These are phyloP conservation scores for Poa annua DNA, from an alignment of 176 grass and related monocot species.

Conservation along the genomic window DNA sequence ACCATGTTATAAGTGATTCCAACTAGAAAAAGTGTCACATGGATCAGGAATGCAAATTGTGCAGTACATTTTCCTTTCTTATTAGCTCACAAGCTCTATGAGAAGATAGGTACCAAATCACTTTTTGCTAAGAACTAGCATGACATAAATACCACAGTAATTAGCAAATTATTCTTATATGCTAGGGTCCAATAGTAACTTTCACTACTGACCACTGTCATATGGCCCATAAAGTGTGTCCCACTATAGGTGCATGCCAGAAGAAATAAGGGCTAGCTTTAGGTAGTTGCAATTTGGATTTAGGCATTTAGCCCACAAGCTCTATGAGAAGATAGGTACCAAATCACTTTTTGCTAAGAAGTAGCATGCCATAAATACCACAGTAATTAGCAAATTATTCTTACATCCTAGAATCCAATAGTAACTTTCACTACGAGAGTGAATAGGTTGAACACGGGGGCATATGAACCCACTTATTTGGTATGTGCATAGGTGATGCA, in stretches of 20 bases:
- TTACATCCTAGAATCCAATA: constrained; percentile 17
- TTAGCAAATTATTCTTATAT: constrained; percentile 31
- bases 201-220: constrained; percentile 9
- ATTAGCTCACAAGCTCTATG: not conserved
- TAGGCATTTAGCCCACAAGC: not conserved
- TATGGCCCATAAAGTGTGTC: not conserved
- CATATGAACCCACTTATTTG: no score
- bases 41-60: constrained; percentile 31
- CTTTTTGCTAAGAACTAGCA: constrained; percentile 21
- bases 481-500: no score
- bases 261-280: constrained; percentile 14
- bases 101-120: not conserved
- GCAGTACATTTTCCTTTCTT: not conserved
- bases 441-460: no score
- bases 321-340: constrained; percentile 1
- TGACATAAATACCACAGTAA: not conserved
- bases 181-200: constrained; percentile 7
- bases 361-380: constrained; percentile 2
- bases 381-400: constrained; percentile 21
- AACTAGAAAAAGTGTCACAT: constrained; percentile 31
- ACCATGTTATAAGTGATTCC: constrained; percentile 25
- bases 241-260: not conserved
- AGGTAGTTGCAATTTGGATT: constrained; percentile 28
- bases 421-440: constrained; percentile 1
- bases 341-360: constrained; percentile 18